Evolutionary conservation across 1,139 yeast species (phyloP).

Genomic region (Hyphopichia fennica): DNA sequence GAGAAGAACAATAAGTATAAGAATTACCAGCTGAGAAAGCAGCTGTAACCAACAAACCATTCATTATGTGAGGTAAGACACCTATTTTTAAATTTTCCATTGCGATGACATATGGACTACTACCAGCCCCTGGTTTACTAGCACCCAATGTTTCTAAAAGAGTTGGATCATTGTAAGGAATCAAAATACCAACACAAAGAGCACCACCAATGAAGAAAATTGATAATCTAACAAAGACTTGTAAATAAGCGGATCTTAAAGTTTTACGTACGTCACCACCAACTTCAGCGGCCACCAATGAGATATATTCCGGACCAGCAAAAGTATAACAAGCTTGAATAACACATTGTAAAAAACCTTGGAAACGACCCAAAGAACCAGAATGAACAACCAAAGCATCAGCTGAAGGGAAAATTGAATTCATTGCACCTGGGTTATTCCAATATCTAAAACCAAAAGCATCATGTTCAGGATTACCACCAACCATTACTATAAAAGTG

Average conservation of each 20-base stretch:
- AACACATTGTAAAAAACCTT: slow-evolving; percentile 18
- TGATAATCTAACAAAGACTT: slow-evolving; percentile 13
- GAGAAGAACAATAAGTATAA: slow-evolving; percentile 63
- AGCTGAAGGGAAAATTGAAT: background rate
- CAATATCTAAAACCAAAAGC: slow-evolving; percentile 20
- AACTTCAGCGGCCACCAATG: slow-evolving; percentile 15
- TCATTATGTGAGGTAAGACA: slow-evolving; percentile 62
- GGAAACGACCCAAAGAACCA: slow-evolving; percentile 20
- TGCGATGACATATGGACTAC: slow-evolving; percentile 23
- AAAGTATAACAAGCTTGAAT: slow-evolving; percentile 20
- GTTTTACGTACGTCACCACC: slow-evolving; percentile 13
- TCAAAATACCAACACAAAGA: slow-evolving; percentile 13
- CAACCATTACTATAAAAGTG: slow-evolving; percentile 21
- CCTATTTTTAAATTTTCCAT: slow-evolving; percentile 22
- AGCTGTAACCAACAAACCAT: slow-evolving; percentile 59
- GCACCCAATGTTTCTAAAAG: slow-evolving; percentile 10
- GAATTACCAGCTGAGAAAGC: slow-evolving; percentile 77
- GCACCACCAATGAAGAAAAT: slow-evolving; percentile 15
- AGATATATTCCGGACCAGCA: slow-evolving; percentile 21
- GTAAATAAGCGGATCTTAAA: slow-evolving; percentile 12
- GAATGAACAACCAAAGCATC: slow-evolving; percentile 8
- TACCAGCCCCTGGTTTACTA: slow-evolving; percentile 18
- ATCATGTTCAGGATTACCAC: slow-evolving; percentile 21
- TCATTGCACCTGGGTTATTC: slow-evolving; percentile 22
- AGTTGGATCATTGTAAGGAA: slow-evolving; percentile 13